Evolutionary conservation across 352 stramenopile species (phyloP), one percentile per base, ranked within the genome.

Genomic region (Globisporangium echinulatum): DNA sequence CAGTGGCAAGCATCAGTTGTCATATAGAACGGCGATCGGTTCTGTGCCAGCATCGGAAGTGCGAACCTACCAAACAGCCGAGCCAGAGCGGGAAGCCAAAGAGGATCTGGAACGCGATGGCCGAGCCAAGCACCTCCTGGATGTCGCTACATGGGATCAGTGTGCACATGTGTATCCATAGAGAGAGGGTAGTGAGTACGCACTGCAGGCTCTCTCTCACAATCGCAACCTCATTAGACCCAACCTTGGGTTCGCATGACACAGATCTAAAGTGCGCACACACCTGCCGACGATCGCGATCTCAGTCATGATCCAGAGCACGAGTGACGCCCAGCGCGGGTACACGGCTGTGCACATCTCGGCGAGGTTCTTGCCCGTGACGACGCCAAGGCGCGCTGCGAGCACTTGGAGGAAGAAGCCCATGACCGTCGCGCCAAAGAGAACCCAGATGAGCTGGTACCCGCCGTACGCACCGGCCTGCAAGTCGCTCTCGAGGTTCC

Each of bases 401-500:
- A 98, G 72, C 44, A 91, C 70, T 75, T 98, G 94, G 33, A 98
- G 74, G 61, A 98, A 97, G 49, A 97, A 87, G 11, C 92, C 96
- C 65, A 98, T 82, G 37, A 96, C 67, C 0, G 91, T 97, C 6
- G 90, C 80, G 42, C 74, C 78, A 57, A 97, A 96, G 6, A 98
- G 63, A 17, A 97, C 86, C 82, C 92, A 98, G 13, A 97, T 86
- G 48, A 97, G 85, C 58, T 92, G 79, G 63, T 97, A 98, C 6
- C 87, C 78, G 10, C 70, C 76, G 38, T 96, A 98, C 3, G 85
- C 85, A 40, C 94, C 94, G 5, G 91, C 88, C 63, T 98, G 94
- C 37, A 99, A 81, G 66, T 98, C 94, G 49, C 88, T 95, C 66
- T 98, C 93, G 46, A 98, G 87, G 71, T 98, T 98, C 9, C 94